These are phyloP conservation scores for Litchi chinensis DNA, from an alignment of 345 rosid species.

Conservation along the genomic window DNA sequence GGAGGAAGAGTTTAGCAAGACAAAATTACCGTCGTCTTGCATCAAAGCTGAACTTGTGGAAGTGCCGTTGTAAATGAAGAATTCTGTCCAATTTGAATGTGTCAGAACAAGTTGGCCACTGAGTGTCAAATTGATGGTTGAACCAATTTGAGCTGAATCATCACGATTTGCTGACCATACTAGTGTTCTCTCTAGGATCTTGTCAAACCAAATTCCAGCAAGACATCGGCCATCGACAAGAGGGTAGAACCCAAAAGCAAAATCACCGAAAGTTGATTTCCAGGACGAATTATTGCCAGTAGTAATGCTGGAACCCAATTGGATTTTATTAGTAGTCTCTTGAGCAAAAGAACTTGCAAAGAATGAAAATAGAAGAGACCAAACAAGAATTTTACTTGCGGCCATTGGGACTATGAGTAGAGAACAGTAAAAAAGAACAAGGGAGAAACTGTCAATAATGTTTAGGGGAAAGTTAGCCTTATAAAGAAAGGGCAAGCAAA, in stretches of 20 bases:
- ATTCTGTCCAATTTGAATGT: constrained; percentile 27
- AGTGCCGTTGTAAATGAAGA: constrained; percentile 25
- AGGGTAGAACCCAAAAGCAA: constrained; percentile 40
- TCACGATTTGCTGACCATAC: constrained; percentile 44
- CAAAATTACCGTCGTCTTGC: constrained; percentile 32
- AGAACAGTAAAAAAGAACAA: background rate
- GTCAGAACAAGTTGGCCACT: constrained; percentile 32
- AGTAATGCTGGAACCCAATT: constrained; percentile 29
- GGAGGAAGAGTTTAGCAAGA: constrained; percentile 24
- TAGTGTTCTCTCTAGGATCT: constrained; percentile 32
- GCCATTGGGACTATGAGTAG: constrained; percentile 15
- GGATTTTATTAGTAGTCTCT: background rate
- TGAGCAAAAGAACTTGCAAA: constrained; percentile 22
- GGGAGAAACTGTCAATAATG: too few species aligned
- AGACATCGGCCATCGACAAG: constrained; percentile 24
- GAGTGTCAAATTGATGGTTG: constrained; percentile 19
- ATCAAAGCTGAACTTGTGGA: constrained; percentile 21
- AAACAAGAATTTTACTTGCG: constrained; percentile 4
- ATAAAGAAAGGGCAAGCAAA: too few species aligned
- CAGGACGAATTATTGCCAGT: constrained; percentile 33
- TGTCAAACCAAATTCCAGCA: constrained; percentile 38
- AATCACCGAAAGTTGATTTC: constrained; percentile 35
- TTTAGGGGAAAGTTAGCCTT: too few species aligned
- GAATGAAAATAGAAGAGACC: background rate
- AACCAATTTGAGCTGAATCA: constrained; percentile 33